Conservation (phyloP, 2,329 filamentous ascomycete species). For the Dothideomycetes sp. region DNA sequence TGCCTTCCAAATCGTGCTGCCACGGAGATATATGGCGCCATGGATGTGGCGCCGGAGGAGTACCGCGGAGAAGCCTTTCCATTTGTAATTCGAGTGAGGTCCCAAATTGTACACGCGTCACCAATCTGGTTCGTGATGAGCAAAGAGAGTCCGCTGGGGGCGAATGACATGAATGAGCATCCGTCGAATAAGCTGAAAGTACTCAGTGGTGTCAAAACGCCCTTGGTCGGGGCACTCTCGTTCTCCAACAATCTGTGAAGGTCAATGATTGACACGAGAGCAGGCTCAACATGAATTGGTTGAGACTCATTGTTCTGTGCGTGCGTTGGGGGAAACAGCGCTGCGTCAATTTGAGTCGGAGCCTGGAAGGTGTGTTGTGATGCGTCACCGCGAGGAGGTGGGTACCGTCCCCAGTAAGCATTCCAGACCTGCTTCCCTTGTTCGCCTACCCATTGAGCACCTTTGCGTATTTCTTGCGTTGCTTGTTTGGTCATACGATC, state of each 20-base stretch:
- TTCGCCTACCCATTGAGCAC: slow-evolving; percentile 65
- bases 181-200: slow-evolving; percentile 63
- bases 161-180: slow-evolving; percentile 72
- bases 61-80: slow-evolving; percentile 19
- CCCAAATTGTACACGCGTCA: slow-evolving; percentile 76
- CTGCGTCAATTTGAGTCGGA: not conserved
- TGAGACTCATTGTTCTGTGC: slow-evolving; percentile 45
- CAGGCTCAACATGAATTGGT: slow-evolving; percentile 51
- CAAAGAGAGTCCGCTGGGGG: slow-evolving; percentile 60
- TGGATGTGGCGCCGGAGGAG: not conserved
- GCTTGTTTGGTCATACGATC: slow-evolving; percentile 68
- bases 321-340: slow-evolving; percentile 62
- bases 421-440: slow-evolving; percentile 70
- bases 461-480: slow-evolving; percentile 65
- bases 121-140: slow-evolving; percentile 75
- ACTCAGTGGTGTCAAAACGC: slow-evolving; percentile 47
- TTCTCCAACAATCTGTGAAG: slow-evolving; percentile 45
- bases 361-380: slow-evolving; percentile 21
- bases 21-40: slow-evolving; percentile 27
- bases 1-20: slow-evolving; percentile 84
- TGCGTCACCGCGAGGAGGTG: slow-evolving; percentile 3
- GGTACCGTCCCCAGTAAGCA: slow-evolving; percentile 56
- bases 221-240: slow-evolving; percentile 39
- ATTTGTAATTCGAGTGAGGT: slow-evolving; percentile 51
- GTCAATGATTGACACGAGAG: slow-evolving; percentile 66